Evolutionary conservation across 345 rosid genomes (phyloP).

Genomic region (Kernera saxatilis): DNA sequence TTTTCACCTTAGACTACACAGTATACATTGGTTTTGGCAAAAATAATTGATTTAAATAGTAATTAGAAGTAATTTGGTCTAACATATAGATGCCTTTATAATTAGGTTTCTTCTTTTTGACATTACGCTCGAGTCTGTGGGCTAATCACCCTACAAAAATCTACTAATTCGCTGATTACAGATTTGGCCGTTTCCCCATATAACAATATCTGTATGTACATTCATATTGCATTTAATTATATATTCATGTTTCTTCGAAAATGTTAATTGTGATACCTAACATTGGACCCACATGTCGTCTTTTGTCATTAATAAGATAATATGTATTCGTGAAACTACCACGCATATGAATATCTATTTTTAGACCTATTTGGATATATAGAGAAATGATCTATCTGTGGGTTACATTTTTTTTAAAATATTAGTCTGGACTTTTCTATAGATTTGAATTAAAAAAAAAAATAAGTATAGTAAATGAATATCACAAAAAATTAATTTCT

Average conservation of each 20-base stretch:
- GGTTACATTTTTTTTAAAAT: too few relatives aligned
- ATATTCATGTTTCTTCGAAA: not conserved
- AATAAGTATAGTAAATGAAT: too few relatives aligned
- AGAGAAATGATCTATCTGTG: too few relatives aligned
- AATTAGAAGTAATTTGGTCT: not conserved
- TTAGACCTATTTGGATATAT: too few relatives aligned
- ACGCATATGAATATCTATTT: too few relatives aligned
- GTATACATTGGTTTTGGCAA: not conserved
- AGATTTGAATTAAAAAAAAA: too few relatives aligned
- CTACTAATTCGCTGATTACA: conserved; percentile 5
- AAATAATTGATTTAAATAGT: not conserved
- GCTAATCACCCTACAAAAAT: conserved; percentile 22
- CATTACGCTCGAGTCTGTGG: conserved; percentile 20
- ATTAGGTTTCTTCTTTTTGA: conserved; percentile 28
- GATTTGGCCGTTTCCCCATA: conserved; percentile 19
- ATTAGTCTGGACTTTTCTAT: too few relatives aligned
- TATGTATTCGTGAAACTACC: too few relatives aligned
- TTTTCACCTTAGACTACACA: not conserved
- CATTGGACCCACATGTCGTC: conserved; percentile 20
- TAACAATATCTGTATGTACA: conserved; percentile 11
- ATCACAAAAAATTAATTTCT: not conserved
- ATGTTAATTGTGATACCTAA: conserved; percentile 19
- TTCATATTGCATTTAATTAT: conserved; percentile 12
- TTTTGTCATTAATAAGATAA: not conserved
- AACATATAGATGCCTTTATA: not conserved